These are phyloP conservation scores for Phytophthora multivora DNA, from an alignment of 352 stramenopile genomes.

Conservation along the genomic window DNA sequence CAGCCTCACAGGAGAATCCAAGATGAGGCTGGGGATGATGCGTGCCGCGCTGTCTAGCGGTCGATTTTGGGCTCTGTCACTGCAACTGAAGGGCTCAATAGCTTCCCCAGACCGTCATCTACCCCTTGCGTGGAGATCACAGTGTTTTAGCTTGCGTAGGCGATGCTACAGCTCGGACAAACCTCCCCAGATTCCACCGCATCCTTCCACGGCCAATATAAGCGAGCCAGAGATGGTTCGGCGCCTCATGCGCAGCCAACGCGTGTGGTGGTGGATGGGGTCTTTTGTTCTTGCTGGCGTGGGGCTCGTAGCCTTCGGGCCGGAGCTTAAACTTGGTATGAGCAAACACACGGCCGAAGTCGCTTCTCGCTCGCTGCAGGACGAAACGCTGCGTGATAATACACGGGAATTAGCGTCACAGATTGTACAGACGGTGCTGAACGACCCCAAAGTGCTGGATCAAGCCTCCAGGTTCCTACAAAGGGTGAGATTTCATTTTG, in stretches of 20 bases:
- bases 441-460: conserved; percentile 83
- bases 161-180: conserved; percentile 24
- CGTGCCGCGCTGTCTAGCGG: conserved; percentile 5
- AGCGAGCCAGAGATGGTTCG: conserved; percentile 53
- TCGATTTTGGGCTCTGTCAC: background rate
- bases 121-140: conserved; percentile 4
- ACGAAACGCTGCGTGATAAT: conserved; percentile 80
- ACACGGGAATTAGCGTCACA: conserved; percentile 78
- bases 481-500: conserved; percentile 32
- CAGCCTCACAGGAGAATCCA: conserved; percentile 14
- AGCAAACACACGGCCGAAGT: conserved; percentile 87
- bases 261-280: conserved; percentile 62
- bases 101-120: conserved; percentile 6
- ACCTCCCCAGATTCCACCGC: background rate
- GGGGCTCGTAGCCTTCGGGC: conserved; percentile 71
- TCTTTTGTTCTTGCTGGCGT: conserved; percentile 43
- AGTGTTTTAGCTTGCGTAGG: background rate
- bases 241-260: conserved; percentile 54
- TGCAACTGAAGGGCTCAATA: background rate
- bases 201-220: conserved; percentile 13
- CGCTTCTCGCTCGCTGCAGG: conserved; percentile 79
- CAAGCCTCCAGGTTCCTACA: conserved; percentile 81
- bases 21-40: conserved; percentile 19
- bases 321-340: conserved; percentile 79
- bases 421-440: conserved; percentile 88